Percentiles rank a stretch among this genome's conserved stretches.
phyloP scores from a whole-genome alignment of 2,329 filamentous ascomycete genomes.

The Tolypocladium tundrense region DNA sequence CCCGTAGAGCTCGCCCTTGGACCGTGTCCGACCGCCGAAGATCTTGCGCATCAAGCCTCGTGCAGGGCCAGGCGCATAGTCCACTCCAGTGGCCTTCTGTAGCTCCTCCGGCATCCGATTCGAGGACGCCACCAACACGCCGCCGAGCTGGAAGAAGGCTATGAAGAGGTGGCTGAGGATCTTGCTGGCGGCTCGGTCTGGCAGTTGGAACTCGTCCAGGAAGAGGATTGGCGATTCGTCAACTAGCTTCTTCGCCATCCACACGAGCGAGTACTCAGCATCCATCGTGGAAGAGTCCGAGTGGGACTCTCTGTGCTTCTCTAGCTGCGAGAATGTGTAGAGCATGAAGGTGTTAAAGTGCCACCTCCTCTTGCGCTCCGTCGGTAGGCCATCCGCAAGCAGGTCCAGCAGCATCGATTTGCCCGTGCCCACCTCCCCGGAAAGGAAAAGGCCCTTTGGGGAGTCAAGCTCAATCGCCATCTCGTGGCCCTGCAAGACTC shows the following conservation, averaged over 20 bases:
- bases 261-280: slow-evolving; percentile 56
- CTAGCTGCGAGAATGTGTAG: slow-evolving; percentile 62
- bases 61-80: slow-evolving; percentile 49
- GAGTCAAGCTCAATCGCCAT: slow-evolving; percentile 61
- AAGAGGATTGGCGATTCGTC: slow-evolving; percentile 68
- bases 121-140: slow-evolving; percentile 69
- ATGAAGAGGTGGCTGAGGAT: slow-evolving; percentile 72
- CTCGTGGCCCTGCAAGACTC: slow-evolving; percentile 60
- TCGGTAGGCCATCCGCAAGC: slow-evolving; percentile 68
- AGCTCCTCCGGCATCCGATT: slow-evolving; percentile 79
- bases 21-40: slow-evolving; percentile 27
- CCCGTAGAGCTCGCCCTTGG: slow-evolving; percentile 41
- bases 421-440: slow-evolving; percentile 73
- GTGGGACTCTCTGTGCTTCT: slow-evolving; percentile 44
- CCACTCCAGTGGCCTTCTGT: slow-evolving; percentile 61
- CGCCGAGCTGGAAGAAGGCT: slow-evolving; percentile 71
- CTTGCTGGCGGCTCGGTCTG: slow-evolving; percentile 67
- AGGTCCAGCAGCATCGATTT: slow-evolving; percentile 81
- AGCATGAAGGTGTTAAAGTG: slow-evolving; percentile 86
- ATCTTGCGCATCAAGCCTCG: slow-evolving; percentile 40
- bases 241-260: slow-evolving; percentile 66
- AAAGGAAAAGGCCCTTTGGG: slow-evolving; percentile 64
- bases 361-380: slow-evolving; percentile 61
- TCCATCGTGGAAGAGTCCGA: slow-evolving; percentile 7
- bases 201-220: slow-evolving; percentile 74